These are phyloP conservation scores for Rhynchosporium agropyri DNA, from an alignment of 2,329 filamentous ascomycete genomes.

Conservation along the genomic window DNA sequence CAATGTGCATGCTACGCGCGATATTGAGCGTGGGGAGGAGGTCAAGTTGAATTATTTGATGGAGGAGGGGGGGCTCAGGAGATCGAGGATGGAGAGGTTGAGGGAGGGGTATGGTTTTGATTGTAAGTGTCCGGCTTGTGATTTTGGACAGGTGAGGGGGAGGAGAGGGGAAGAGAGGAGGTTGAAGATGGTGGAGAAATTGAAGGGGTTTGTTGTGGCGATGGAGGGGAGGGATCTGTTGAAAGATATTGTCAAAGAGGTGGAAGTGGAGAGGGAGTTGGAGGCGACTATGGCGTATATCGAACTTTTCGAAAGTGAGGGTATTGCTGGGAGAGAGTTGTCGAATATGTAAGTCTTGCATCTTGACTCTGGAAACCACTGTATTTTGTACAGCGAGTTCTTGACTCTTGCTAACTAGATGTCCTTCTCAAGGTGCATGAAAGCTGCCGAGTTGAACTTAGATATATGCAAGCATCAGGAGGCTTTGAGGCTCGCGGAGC, in stretches of 20 bases:
- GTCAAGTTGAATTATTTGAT: slow-evolving; percentile 33
- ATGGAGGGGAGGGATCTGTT: neutral
- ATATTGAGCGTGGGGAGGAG: slow-evolving; percentile 34
- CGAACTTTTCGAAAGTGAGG: slow-evolving; percentile 24
- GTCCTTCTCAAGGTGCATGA: slow-evolving; percentile 26
- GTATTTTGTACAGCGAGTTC: too few relatives aligned
- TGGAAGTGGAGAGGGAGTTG: slow-evolving; percentile 20
- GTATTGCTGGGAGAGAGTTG: slow-evolving; percentile 31
- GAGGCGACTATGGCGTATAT: slow-evolving; percentile 25
- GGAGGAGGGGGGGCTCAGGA: slow-evolving; percentile 23
- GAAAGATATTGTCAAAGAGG: slow-evolving; percentile 18
- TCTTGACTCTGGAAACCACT: too few relatives aligned
- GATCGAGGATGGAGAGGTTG: slow-evolving; percentile 24
- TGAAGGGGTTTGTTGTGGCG: slow-evolving; percentile 19
- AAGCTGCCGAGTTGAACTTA: slow-evolving; percentile 25
- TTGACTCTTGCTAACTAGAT: neutral
- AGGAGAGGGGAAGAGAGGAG: slow-evolving; percentile 25
- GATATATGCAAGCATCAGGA: slow-evolving; percentile 20
- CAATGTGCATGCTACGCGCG: slow-evolving; percentile 35
- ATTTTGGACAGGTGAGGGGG: slow-evolving; percentile 12
- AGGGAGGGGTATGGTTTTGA: slow-evolving; percentile 32
- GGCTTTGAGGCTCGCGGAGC: slow-evolving; percentile 25
- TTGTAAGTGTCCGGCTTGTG: slow-evolving; percentile 34
- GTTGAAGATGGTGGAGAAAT: slow-evolving; percentile 9
- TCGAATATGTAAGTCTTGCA: slow-evolving; percentile 26